Evolutionary conservation across 768 basidiomycete genomes (phyloP).

Genomic region (Dacryopinax spathularia): DNA sequence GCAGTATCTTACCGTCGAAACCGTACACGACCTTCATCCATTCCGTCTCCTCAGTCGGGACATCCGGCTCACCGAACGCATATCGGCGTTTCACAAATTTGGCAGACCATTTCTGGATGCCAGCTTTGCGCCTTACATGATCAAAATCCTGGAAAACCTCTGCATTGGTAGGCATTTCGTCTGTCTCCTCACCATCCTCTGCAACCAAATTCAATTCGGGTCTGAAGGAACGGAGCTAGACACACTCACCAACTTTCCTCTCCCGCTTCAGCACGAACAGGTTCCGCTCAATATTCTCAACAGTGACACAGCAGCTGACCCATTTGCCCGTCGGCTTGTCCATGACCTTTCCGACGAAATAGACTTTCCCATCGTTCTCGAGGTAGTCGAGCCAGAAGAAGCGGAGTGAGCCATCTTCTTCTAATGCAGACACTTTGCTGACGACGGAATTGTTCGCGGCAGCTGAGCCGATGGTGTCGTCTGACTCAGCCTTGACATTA

Average conservation of each 20-base stretch:
- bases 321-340: constrained; percentile 54
- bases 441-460: background rate
- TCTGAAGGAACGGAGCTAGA: background rate
- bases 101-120: constrained; percentile 60
- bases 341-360: constrained; percentile 82
- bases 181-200: constrained; percentile 55
- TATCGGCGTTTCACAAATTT: constrained; percentile 84
- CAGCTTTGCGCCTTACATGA: constrained; percentile 50
- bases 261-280: constrained; percentile 75
- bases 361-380: constrained; percentile 68
- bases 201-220: background rate
- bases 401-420: constrained; percentile 67
- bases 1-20: constrained; percentile 51
- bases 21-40: constrained; percentile 93
- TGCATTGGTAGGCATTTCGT: constrained; percentile 49
- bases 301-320: constrained; percentile 74
- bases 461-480: constrained; percentile 1
- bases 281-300: constrained; percentile 78
- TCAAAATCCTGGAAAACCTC: constrained; percentile 81
- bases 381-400: constrained; percentile 98
- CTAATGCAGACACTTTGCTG: constrained; percentile 38
- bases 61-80: constrained; percentile 73
- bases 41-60: constrained; percentile 61
- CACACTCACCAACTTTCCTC: constrained; percentile 35
- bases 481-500: constrained; percentile 9